Conservation (phyloP, 331 rosid genomes). For the Cydonia oblonga region DNA sequence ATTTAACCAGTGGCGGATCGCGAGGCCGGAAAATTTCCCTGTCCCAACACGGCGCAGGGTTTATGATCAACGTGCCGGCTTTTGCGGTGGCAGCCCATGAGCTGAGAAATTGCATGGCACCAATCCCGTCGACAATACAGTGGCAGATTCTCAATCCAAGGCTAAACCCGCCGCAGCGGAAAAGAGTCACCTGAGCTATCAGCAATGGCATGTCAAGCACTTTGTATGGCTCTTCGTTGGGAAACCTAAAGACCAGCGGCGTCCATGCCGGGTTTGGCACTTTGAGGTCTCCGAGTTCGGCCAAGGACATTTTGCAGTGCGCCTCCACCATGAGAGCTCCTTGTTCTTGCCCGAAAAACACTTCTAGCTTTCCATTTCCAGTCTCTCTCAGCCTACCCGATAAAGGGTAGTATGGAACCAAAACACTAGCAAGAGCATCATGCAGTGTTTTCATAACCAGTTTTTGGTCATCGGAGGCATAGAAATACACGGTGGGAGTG, state of each 20-base stretch:
- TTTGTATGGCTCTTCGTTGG: constrained; percentile 65
- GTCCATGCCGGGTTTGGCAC: constrained; percentile 90
- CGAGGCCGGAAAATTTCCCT: constrained; percentile 57
- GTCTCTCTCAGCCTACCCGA: constrained; percentile 77
- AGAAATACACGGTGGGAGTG: constrained; percentile 79
- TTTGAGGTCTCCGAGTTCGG: constrained; percentile 50
- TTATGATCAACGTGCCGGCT: constrained; percentile 29
- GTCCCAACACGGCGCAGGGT: constrained; percentile 72
- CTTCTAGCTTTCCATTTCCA: constrained; percentile 59
- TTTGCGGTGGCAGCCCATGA: constrained; percentile 83
- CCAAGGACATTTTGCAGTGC: constrained; percentile 30
- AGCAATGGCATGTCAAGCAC: constrained; percentile 87
- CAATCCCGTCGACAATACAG: constrained; percentile 79
- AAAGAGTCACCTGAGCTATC: constrained; percentile 69
- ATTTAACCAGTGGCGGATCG: constrained; percentile 48
- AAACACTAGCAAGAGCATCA: constrained; percentile 50
- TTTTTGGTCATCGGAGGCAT: constrained; percentile 16
- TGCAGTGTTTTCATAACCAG: constrained; percentile 28
- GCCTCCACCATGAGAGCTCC: constrained; percentile 84
- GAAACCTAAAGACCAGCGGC: constrained; percentile 68
- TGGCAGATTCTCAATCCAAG: constrained; percentile 92
- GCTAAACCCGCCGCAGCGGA: constrained; percentile 79
- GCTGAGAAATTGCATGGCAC: constrained; percentile 79
- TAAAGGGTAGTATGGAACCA: constrained; percentile 86
- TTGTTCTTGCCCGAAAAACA: constrained; percentile 54